phyloP scores from a whole-genome alignment of 768 basidiomycete species.

The Fomitopsis serialis region DNA sequence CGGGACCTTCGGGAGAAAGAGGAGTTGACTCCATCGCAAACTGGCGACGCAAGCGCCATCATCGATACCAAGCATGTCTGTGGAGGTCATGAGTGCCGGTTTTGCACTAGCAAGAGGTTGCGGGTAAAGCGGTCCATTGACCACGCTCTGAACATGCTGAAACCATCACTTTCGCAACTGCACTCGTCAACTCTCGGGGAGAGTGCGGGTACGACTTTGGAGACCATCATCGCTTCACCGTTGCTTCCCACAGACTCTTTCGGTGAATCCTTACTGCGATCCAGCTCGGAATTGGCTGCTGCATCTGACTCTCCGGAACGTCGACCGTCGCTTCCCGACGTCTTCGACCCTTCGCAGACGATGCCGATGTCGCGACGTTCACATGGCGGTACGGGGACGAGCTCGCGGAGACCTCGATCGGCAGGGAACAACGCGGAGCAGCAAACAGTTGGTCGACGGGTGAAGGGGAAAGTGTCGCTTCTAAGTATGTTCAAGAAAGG shows the following conservation, averaged over 20 bases:
- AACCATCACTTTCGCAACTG: slow-evolving; percentile 26
- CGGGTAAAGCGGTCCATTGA: slow-evolving; percentile 79
- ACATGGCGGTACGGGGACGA: slow-evolving; percentile 13
- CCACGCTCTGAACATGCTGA: slow-evolving; percentile 50
- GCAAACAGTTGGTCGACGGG: slow-evolving; percentile 33
- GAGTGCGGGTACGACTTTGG: background rate
- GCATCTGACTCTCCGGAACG: slow-evolving; percentile 28
- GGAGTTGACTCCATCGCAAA: slow-evolving; percentile 1
- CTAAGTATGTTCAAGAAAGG: slow-evolving; percentile 69
- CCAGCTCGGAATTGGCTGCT: slow-evolving; percentile 23
- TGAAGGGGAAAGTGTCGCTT: slow-evolving; percentile 70
- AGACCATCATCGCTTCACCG: slow-evolving; percentile 1
- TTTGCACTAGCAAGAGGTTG: slow-evolving; percentile 33
- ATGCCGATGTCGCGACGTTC: slow-evolving; percentile 14
- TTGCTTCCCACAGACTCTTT: background rate
- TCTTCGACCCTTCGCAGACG: slow-evolving; percentile 24
- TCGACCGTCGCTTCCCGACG: slow-evolving; percentile 67
- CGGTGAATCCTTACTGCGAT: background rate
- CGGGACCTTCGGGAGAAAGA: slow-evolving; percentile 49
- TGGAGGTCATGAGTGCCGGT: slow-evolving; percentile 5
- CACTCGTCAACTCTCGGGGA: background rate
- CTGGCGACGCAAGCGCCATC: background rate
- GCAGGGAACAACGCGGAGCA: slow-evolving; percentile 63
- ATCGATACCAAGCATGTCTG: background rate
- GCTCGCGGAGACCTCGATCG: slow-evolving; percentile 58